These are phyloP conservation scores for Dactylellina leptospora DNA, from an alignment of 2,329 filamentous ascomycete genomes.

Conservation along the genomic window DNA sequence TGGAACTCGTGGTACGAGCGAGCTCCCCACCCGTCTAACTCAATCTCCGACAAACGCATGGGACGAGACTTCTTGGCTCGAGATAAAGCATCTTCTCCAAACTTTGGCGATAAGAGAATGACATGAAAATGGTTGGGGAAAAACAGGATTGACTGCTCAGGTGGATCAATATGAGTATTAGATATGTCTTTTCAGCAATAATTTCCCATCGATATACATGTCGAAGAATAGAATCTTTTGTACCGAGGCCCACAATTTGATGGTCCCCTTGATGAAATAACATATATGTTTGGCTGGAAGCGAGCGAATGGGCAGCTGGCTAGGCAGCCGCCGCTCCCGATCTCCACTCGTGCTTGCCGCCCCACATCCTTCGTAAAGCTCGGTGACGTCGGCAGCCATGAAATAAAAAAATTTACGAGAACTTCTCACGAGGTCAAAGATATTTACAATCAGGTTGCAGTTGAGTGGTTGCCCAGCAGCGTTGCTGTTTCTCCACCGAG, in stretches of 20 bases:
- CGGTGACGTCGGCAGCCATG: conserved; percentile 27
- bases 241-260: background rate
- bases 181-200: background rate
- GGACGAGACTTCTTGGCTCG: background rate
- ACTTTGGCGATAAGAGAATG: background rate
- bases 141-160: background rate
- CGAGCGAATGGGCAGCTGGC: conserved; percentile 20
- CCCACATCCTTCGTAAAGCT: conserved; percentile 12
- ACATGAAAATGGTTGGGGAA: background rate
- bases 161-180: background rate
- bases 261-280: background rate
- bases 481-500: conserved; percentile 13
- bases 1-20: background rate
- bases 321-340: conserved; percentile 44
- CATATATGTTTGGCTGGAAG: conserved; percentile 2
- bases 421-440: conserved; percentile 1
- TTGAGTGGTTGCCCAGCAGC: conserved; percentile 4
- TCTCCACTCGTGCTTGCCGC: conserved; percentile 23
- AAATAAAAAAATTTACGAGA: background rate
- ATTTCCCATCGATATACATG: background rate
- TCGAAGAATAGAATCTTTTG: background rate
- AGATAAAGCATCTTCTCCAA: background rate
- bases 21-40: background rate
- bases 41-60: background rate
- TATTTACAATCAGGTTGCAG: conserved; percentile 27